phyloP scores from a whole-genome alignment of 1,284 basidiomycete species.

The Austroboletus novae-zelandiae region DNA sequence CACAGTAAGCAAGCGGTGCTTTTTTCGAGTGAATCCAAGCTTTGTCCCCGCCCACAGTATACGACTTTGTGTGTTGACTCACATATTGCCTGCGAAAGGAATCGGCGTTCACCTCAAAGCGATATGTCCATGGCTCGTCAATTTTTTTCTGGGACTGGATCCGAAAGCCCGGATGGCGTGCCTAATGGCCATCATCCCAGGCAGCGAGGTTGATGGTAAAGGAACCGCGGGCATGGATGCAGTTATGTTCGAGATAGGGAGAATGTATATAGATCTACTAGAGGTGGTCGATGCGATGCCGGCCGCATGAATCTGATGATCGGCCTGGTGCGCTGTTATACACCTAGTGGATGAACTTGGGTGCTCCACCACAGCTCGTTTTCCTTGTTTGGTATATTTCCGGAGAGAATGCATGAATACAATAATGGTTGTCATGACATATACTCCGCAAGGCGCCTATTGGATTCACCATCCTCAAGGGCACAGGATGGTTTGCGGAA shows the following conservation, averaged over 20 bases:
- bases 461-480: not conserved
- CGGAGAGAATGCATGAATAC: constrained; percentile 4
- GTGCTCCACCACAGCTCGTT: constrained; percentile 18
- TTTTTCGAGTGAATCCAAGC: constrained; percentile 50
- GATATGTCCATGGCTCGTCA: constrained; percentile 54
- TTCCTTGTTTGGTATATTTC: constrained; percentile 19
- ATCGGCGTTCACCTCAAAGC: constrained; percentile 42
- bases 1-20: no score
- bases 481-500: not conserved
- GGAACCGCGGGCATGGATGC: constrained; percentile 2
- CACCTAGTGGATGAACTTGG: not conserved
- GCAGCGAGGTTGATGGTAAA: constrained; percentile 22
- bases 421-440: constrained; percentile 1
- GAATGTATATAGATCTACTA: not conserved
- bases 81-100: not conserved
- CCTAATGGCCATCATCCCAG: constrained; percentile 28
- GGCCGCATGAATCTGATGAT: not conserved
- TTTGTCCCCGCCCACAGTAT: constrained; percentile 44
- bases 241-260: not conserved
- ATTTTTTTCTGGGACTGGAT: constrained; percentile 42
- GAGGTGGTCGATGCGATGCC: not conserved
- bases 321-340: constrained; percentile 19
- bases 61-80: not conserved
- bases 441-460: not conserved
- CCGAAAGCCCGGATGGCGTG: constrained; percentile 15